Evolutionary conservation across 192 early-diverging fungal species (phyloP).

Genomic region (Coemansia sp.): DNA sequence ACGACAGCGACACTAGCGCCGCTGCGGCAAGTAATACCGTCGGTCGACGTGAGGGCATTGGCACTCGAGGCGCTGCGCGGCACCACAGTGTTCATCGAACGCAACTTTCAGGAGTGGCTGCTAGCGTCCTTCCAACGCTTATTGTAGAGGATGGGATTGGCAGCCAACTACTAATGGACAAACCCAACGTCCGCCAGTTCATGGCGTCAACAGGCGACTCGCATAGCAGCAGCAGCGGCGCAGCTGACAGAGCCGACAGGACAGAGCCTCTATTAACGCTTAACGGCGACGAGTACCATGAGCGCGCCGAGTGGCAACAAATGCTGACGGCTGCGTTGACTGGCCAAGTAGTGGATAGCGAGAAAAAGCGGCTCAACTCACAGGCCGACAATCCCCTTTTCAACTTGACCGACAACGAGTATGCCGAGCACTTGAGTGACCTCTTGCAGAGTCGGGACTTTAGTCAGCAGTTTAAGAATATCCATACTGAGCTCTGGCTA

Average conservation of each 20-base stretch:
- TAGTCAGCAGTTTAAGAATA: slow-evolving; percentile 51
- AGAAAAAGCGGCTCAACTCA: slow-evolving; percentile 69
- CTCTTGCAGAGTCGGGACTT: slow-evolving; percentile 35
- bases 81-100: slow-evolving; percentile 4
- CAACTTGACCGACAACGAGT: slow-evolving; percentile 33
- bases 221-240: slow-evolving; percentile 4
- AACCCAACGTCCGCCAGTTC: not conserved
- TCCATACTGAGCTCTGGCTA: slow-evolving; percentile 73
- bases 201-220: not conserved
- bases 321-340: slow-evolving; percentile 81
- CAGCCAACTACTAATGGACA: not conserved
- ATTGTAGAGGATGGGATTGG: not conserved
- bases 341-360: slow-evolving; percentile 83
- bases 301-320: slow-evolving; percentile 84
- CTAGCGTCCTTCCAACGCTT: not conserved
- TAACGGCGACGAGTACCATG: slow-evolving; percentile 57
- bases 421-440: slow-evolving; percentile 30
- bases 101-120: not conserved
- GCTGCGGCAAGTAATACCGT: not conserved
- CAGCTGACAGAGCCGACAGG: not conserved
- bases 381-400: slow-evolving; percentile 27
- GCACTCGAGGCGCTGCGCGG: not conserved
- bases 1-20: not conserved
- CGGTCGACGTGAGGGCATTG: not conserved
- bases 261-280: slow-evolving; percentile 16